Evolutionary conservation across 1,284 basidiomycete genomes (phyloP).

Genomic region (Sporisorium exsertum): DNA sequence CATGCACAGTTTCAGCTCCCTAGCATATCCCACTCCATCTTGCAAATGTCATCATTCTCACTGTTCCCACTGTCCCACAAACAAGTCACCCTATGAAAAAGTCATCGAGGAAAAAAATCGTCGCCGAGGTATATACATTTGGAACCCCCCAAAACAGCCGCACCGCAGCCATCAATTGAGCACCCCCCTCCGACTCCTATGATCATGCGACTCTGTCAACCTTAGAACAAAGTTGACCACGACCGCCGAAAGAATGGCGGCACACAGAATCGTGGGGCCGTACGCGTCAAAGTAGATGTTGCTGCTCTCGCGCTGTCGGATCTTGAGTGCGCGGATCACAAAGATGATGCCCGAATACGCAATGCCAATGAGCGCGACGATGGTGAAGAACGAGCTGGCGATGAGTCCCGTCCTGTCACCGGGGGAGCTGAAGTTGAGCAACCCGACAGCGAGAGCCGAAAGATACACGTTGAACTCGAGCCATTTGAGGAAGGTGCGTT

Average conservation of each 20-base stretch:
- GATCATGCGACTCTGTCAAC: slow-evolving; percentile 51
- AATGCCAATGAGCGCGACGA: slow-evolving; percentile 88
- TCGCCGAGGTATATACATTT: too few species aligned
- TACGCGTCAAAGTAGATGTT: slow-evolving; percentile 67
- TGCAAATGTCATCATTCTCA: not conserved
- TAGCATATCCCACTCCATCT: not conserved
- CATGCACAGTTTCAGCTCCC: not conserved
- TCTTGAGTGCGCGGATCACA: slow-evolving; percentile 82
- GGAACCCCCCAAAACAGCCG: too few species aligned
- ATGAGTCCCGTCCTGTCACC: slow-evolving; percentile 83
- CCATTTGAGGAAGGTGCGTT: slow-evolving; percentile 83
- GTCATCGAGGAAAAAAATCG: too few species aligned
- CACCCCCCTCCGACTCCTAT: slow-evolving; percentile 50
- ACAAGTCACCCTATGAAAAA: too few species aligned
- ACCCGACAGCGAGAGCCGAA: slow-evolving; percentile 67
- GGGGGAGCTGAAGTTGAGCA: slow-evolving; percentile 83
- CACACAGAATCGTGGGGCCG: slow-evolving; percentile 65
- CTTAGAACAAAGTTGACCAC: slow-evolving; percentile 66
- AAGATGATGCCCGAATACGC: slow-evolving; percentile 89
- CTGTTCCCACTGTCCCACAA: not conserved
- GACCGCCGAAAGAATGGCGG: slow-evolving; percentile 53
- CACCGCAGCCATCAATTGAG: slow-evolving; percentile 53
- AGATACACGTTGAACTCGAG: slow-evolving; percentile 82
- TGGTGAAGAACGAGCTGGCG: slow-evolving; percentile 86
- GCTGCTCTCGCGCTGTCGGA: slow-evolving; percentile 70